These are phyloP conservation scores for Syzygium grande DNA, from an alignment of 345 rosid species.

Conservation along the genomic window DNA sequence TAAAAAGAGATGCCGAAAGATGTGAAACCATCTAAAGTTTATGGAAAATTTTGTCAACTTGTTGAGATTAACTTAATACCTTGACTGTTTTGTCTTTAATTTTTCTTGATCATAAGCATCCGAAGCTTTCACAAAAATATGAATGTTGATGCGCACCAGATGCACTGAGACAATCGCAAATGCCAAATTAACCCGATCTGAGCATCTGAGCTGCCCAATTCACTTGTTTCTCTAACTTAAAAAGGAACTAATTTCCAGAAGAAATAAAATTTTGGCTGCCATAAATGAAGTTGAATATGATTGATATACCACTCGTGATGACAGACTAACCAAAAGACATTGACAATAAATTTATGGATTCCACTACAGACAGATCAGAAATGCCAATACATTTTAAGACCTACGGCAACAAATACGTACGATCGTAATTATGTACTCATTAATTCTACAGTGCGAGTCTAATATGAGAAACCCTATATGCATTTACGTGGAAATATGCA, in stretches of 20 bases:
- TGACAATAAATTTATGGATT: not conserved
- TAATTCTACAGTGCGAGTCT: not conserved
- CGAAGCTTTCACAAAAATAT: too few species aligned
- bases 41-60: too few species aligned
- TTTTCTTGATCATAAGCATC: too few species aligned
- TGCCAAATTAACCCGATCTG: not conserved
- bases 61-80: too few species aligned
- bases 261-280: not conserved
- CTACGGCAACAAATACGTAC: not conserved
- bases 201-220: not conserved
- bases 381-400: not conserved
- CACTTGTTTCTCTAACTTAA: not conserved
- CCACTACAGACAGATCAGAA: not conserved
- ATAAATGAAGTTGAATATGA: not conserved
- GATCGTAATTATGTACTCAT: not conserved
- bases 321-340: not conserved
- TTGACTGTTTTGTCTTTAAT: too few species aligned
- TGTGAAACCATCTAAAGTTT: too few species aligned
- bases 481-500: not conserved
- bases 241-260: not conserved
- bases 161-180: too few species aligned
- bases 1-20: too few species aligned
- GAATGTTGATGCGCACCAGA: too few species aligned
- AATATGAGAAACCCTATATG: not conserved
- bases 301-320: accelerated